Evolutionary conservation across 2,329 filamentous ascomycete genomes (phyloP).

Genomic region (Stagonosporopsis rhizophila): DNA sequence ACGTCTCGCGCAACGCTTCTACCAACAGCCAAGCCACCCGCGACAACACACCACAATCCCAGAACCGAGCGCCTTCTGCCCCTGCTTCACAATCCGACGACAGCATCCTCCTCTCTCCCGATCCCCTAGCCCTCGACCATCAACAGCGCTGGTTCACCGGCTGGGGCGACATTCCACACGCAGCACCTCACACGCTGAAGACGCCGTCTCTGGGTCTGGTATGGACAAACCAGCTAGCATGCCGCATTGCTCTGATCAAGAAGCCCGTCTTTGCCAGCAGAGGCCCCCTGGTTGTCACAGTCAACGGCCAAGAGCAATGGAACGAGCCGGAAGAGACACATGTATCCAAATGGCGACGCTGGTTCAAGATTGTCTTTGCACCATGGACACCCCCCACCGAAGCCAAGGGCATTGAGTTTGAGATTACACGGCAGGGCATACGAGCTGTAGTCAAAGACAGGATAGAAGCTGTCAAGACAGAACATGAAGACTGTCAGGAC

Average conservation of each 20-base stretch:
- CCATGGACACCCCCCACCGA: slow-evolving; percentile 69
- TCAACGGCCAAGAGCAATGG: slow-evolving; percentile 48
- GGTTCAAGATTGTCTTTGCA: slow-evolving; percentile 90
- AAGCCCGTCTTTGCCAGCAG: slow-evolving; percentile 59
- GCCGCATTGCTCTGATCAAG: slow-evolving; percentile 82
- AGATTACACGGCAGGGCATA: slow-evolving; percentile 60
- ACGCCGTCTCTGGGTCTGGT: slow-evolving; percentile 87
- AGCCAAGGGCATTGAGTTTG: slow-evolving; percentile 71
- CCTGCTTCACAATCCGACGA: slow-evolving; percentile 26
- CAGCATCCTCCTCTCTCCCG: slow-evolving; percentile 50
- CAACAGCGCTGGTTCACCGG: slow-evolving; percentile 96
- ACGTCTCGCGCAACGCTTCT: slow-evolving; percentile 38
- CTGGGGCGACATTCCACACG: slow-evolving; percentile 73
- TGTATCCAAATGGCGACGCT: slow-evolving; percentile 71
- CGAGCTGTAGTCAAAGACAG: slow-evolving; percentile 29
- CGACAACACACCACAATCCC: slow-evolving; percentile 26
- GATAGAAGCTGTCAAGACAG: too few species aligned
- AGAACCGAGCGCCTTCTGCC: slow-evolving; percentile 10
- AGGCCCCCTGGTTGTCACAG: slow-evolving; percentile 33
- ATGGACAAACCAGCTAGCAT: slow-evolving; percentile 88
- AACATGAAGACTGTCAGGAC: background rate
- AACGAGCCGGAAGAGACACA: slow-evolving; percentile 49
- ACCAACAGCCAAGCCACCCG: slow-evolving; percentile 35
- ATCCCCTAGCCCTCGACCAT: slow-evolving; percentile 78
- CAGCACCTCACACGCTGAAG: slow-evolving; percentile 61